A percentile compares a stretch with the other conserved stretches of the same genome.
phyloP scores from a whole-genome alignment of 345 rosid genomes.

The Salix suchowensis region DNA sequence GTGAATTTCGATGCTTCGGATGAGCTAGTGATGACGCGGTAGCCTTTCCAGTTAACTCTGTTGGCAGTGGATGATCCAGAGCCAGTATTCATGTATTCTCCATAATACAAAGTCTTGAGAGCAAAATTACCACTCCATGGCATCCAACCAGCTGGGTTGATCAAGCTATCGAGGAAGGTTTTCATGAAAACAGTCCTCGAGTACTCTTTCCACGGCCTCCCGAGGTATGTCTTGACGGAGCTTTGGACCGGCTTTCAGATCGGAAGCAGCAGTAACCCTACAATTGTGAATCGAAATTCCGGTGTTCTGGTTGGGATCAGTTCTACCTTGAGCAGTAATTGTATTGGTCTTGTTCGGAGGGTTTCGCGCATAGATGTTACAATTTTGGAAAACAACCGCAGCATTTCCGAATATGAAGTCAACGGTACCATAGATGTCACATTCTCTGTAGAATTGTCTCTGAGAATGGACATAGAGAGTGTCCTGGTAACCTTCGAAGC shows the following conservation, averaged over 20 bases:
- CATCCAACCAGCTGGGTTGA: conserved; percentile 59
- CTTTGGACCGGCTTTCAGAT: conserved; percentile 16
- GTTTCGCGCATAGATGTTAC: conserved; percentile 43
- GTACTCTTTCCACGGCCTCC: conserved; percentile 63
- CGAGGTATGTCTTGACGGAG: conserved; percentile 42
- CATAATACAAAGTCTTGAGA: conserved; percentile 55
- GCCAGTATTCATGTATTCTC: conserved; percentile 64
- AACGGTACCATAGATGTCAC: conserved; percentile 43
- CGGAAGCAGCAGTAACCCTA: conserved; percentile 42
- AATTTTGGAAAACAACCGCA: conserved; percentile 53
- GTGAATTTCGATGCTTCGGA: conserved; percentile 48
- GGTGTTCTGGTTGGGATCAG: conserved; percentile 44
- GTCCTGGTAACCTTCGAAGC: conserved; percentile 49
- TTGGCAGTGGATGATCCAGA: conserved; percentile 49
- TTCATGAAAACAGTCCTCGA: conserved; percentile 60
- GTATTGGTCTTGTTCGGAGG: conserved; percentile 43
- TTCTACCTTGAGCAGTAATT: conserved; percentile 65
- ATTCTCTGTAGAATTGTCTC: conserved; percentile 42
- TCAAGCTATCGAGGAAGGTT: conserved; percentile 41
- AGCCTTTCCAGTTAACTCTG: conserved; percentile 71
- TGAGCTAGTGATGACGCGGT: conserved; percentile 47
- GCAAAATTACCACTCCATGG: conserved; percentile 56
- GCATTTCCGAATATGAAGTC: conserved; percentile 73
- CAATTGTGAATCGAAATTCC: conserved; percentile 57
- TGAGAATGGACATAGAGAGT: conserved; percentile 59